A percentile compares a stretch with the other conserved stretches of the same genome.
Evolutionary conservation across 2,329 filamentous ascomycete species (phyloP).

Genomic region (Tolypocladium guangdongense): DNA sequence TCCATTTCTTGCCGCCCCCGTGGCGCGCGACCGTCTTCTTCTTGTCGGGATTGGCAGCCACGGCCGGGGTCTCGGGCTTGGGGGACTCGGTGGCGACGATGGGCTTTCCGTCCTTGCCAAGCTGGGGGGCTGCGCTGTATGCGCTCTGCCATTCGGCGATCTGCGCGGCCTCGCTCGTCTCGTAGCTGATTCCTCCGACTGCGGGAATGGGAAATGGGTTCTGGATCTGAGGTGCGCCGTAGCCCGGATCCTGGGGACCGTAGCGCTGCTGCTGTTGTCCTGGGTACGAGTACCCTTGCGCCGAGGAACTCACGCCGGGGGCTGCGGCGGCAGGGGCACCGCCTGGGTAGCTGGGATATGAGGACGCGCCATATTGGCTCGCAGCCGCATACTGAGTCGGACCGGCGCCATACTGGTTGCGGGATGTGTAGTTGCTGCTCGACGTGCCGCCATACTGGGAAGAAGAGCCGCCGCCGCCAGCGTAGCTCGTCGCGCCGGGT

Average conservation of each 20-base stretch:
- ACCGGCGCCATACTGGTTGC: slow-evolving; percentile 1
- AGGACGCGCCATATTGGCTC: slow-evolving; percentile 5
- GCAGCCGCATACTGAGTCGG: neutral
- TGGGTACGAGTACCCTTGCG: slow-evolving; percentile 12
- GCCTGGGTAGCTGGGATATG: slow-evolving; percentile 20
- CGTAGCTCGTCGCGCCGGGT: slow-evolving; percentile 12
- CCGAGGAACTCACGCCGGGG: slow-evolving; percentile 14
- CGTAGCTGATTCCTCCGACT: slow-evolving; percentile 34
- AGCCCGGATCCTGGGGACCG: slow-evolving; percentile 17
- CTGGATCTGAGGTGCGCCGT: slow-evolving; percentile 55
- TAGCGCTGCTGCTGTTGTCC: slow-evolving; percentile 21
- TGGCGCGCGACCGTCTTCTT: slow-evolving; percentile 81
- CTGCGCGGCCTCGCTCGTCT: slow-evolving; percentile 80
- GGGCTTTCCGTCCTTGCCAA: slow-evolving; percentile 21
- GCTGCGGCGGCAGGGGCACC: slow-evolving; percentile 18
- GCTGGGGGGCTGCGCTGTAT: slow-evolving; percentile 42
- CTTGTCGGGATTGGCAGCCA: slow-evolving; percentile 44
- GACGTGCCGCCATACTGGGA: neutral
- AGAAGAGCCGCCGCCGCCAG: neutral
- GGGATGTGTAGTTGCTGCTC: neutral
- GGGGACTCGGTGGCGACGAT: slow-evolving; percentile 15
- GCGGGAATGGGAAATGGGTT: slow-evolving; percentile 70
- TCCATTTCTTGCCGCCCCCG: slow-evolving; percentile 89
- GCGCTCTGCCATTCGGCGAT: slow-evolving; percentile 94
- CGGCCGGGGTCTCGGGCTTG: slow-evolving; percentile 25